phyloP scores from a whole-genome alignment of 2,329 filamentous ascomycete genomes.

The Clarireedia monteithiana region DNA sequence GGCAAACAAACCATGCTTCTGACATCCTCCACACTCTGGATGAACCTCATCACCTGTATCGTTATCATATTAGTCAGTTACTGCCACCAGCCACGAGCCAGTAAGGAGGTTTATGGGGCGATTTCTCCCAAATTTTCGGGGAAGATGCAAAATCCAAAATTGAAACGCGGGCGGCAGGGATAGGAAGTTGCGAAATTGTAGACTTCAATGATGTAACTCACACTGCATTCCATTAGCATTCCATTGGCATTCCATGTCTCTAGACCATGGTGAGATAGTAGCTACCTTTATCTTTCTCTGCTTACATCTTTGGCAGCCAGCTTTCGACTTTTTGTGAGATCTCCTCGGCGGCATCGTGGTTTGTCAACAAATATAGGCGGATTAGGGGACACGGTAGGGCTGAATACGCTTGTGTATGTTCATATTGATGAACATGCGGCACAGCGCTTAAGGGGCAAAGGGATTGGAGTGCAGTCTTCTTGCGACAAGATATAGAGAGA shows the following conservation, averaged over 20 bases:
- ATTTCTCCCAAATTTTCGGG: too few relatives aligned
- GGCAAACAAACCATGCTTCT: conserved; percentile 43
- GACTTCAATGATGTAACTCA: background rate
- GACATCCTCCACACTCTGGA: conserved; percentile 57
- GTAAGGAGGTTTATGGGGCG: background rate
- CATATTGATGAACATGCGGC: background rate
- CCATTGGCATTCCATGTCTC: background rate
- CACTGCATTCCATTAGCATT: conserved; percentile 1
- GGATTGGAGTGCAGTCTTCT: too few relatives aligned
- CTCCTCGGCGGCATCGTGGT: conserved; percentile 53
- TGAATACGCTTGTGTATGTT: background rate
- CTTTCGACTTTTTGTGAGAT: conserved; percentile 63
- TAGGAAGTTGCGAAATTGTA: background rate
- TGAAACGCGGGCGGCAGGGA: background rate
- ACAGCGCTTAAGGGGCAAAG: background rate
- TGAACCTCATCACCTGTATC: conserved; percentile 50
- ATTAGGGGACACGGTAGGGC: background rate
- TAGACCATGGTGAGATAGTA: background rate
- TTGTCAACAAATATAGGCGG: background rate
- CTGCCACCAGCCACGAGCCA: background rate
- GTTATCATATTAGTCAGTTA: background rate
- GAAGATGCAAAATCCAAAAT: too few relatives aligned
- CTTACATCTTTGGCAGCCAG: conserved; percentile 60
- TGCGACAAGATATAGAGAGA: background rate
- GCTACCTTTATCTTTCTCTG: conserved; percentile 60